Evolutionary conservation across 345 rosid species (phyloP).

Genomic region (Hibiscus syriacus): DNA sequence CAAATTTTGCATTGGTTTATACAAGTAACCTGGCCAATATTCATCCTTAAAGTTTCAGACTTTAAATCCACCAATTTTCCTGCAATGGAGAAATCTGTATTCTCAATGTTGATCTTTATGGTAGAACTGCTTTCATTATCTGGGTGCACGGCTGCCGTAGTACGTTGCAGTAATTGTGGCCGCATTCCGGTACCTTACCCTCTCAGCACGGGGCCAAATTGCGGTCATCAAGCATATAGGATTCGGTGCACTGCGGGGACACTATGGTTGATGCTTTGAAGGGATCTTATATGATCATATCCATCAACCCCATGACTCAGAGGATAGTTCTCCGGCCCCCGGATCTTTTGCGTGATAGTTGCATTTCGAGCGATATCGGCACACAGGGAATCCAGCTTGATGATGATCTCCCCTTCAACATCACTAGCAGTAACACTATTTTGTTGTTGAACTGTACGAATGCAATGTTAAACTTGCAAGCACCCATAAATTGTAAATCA

Average conservation of each 20-base stretch:
- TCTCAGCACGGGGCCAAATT: background rate
- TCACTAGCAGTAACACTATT: background rate
- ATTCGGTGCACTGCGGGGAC: background rate
- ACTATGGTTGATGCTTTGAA: background rate
- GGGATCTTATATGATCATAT: background rate
- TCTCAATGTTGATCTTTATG: background rate
- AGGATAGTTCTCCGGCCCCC: background rate
- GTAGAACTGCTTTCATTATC: background rate
- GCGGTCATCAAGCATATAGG: background rate
- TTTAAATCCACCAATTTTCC: background rate
- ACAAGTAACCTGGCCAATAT: background rate
- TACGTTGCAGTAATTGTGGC: no score
- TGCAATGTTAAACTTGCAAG: background rate
- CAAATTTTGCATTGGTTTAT: background rate
- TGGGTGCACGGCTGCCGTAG: no score
- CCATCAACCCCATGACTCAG: background rate
- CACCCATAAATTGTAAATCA: background rate
- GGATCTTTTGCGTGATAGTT: background rate
- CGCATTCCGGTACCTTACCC: constrained; percentile 1
- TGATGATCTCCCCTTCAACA: background rate
- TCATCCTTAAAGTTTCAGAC: background rate
- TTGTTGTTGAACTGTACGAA: background rate
- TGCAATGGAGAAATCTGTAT: background rate
- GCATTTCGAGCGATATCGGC: background rate
- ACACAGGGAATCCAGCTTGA: background rate